Base-by-base conservation (phyloP, 2,329 filamentous ascomycete genomes). In the Arthrobotrys megalospora region DNA sequence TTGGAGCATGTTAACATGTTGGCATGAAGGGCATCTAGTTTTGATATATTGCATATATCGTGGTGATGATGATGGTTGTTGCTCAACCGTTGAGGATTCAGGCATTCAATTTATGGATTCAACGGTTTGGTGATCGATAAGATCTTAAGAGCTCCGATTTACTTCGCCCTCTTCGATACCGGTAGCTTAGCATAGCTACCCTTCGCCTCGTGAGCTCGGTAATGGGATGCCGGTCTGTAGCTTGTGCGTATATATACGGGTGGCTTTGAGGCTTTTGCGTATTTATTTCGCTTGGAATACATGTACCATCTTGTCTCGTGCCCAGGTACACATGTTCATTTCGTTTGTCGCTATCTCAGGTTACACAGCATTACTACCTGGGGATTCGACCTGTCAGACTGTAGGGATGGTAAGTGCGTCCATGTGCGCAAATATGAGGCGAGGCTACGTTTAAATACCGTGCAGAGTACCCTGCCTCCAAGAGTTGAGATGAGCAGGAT, bases 311-410 rank as follows among this genome's bases (percentile, higher is more conserved):
- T 1, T 38, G 8, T 38, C 12, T 28, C 24, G 24, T 28, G 24
- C 24, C 24, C 24, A 28, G 24, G 24, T 28, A 28, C 5, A 28
- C 5, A 28, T 28, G 24, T 38, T 58, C 52, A n/a, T 53, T 62
- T 24, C n/a, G 32, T 53, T 65, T 48, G 38, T 65, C 45, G 69
- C 60, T 76, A 76, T 76, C 55, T 76, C 64, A 34, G 52, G 71
- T 76, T 55, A 60, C 64, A 76, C 71, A 55, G 19, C 71, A 69
- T 68, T 14, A 43, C 28, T 38, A 28, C 36, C 36, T 41, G 48
- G 34, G 63, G 21, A 52, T 52, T 21, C n/a, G 24, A 36, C 55
- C 55, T 60, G 34, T 60, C 34, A 60, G 55, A 60, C 55, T 32
- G 55, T 38, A 43, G 36, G 55, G 55, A 60, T 60, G 4, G 28